Base-by-base conservation (phyloP, 148 eudicot species). In the Vaccinium corymbosum region DNA sequence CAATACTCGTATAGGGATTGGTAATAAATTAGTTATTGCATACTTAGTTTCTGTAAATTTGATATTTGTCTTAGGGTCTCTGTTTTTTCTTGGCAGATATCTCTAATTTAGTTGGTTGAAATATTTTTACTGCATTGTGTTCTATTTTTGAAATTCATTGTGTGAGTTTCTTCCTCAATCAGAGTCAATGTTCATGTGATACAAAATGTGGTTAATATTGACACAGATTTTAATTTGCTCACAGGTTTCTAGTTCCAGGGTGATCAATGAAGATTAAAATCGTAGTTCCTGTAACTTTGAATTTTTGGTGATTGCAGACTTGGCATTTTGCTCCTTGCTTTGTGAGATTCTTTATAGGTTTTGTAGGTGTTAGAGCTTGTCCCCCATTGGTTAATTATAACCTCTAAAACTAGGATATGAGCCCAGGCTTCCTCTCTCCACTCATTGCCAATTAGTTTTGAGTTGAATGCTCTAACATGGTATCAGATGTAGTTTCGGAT, bases 1-100 rank as follows among this genome's bases (percentile, higher is more conserved):
- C 53, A 97, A 97, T 89, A 89, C 95, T 84, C 98, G 99, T 75
- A 90, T 97, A 75, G 99, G 98, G 61, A 91, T 92, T 71, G 99
- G 99, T 95, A 91, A 88, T 83, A 35, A 68, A 42, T 75, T 50
- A 56, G 42, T 48, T 32, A 22, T 79, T 78, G 52, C 62, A 35
- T 66, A 29, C 29, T 80, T 27, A 48, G 75, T 25, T 72, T 15
- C 49, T 57, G 76, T 78, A 68, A 80, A 62, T 35, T 80, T 86
- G 71, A 17, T 56, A 27, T 55, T 64, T 29, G 16, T 16, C 72
- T 11, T 66, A 22, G 66, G 3, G 38, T 11, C 35, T 61, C 48
- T 32, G 4, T 32, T 64, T 38, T 15, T 55, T 19, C 76, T 50
- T 49, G 48, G 80, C 62, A 27, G 52, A 7, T 7, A 8, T 22